These are phyloP conservation scores for Aspergillus bombycis DNA, from an alignment of 2,329 filamentous ascomycete species.

Conservation along the genomic window DNA sequence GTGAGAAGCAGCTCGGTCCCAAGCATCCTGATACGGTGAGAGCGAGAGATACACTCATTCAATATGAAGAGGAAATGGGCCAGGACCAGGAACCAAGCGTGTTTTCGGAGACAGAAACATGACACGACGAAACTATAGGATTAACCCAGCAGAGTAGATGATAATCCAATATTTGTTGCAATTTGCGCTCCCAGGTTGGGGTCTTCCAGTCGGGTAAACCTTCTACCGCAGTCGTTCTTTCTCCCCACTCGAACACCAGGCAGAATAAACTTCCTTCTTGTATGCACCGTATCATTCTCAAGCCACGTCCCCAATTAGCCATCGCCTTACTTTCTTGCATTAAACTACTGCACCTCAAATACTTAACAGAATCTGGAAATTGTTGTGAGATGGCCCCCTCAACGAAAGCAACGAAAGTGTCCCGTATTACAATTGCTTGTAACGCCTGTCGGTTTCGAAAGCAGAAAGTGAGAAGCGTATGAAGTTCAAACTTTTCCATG, in stretches of 20 bases:
- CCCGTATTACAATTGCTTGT: slow-evolving; percentile 45
- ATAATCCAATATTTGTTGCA: too few species aligned
- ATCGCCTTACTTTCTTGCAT: neutral
- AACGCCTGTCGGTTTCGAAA: slow-evolving; percentile 47
- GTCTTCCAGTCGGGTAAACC: neutral
- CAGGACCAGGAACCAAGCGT: too few species aligned
- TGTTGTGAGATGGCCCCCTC: slow-evolving; percentile 6
- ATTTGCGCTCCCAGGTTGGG: too few species aligned
- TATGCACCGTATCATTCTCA: too few species aligned
- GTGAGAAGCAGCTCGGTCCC: neutral
- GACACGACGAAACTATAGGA: too few species aligned
- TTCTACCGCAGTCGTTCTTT: neutral
- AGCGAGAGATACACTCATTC: neutral
- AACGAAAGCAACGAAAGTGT: slow-evolving; percentile 28
- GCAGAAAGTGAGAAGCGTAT: slow-evolving; percentile 41
- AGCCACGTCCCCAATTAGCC: too few species aligned
- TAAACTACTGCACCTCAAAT: neutral
- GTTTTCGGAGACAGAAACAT: too few species aligned
- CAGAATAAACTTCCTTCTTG: too few species aligned
- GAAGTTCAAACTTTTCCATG: neutral
- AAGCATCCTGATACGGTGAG: neutral
- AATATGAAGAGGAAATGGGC: neutral
- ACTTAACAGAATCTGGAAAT: neutral
- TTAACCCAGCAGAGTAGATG: too few species aligned
- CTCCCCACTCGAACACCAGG: neutral